Evolutionary conservation across 257 asterid genomes (phyloP).

Genomic region (Nicotiana obtusifolia): DNA sequence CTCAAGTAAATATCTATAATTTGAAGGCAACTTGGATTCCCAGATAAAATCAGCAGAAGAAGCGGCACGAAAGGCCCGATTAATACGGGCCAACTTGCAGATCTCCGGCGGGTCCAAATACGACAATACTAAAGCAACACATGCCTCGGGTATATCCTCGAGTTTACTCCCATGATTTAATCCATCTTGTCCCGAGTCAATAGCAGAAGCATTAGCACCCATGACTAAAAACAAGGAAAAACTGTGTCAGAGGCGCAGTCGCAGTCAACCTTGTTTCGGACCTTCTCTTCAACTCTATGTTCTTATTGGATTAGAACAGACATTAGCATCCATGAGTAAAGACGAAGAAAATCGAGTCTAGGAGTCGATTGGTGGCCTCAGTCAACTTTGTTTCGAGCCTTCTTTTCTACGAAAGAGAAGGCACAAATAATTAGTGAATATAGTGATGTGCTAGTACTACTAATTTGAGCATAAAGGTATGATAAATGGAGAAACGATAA

Average conservation of each 20-base stretch:
- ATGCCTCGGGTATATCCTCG: slow-evolving; percentile 80
- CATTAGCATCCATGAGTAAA: slow-evolving; percentile 52
- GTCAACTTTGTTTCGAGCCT: too few relatives aligned
- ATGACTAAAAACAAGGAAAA: slow-evolving; percentile 11
- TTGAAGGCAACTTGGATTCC: slow-evolving; percentile 64
- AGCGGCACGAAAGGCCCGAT: slow-evolving; percentile 63
- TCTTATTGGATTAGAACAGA: slow-evolving; percentile 20
- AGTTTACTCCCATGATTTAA: slow-evolving; percentile 24
- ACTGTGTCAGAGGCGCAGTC: neutral
- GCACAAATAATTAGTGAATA: too few relatives aligned
- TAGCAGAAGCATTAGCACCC: slow-evolving; percentile 61
- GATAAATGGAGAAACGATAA: neutral
- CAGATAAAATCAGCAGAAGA: slow-evolving; percentile 85
- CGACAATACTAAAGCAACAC: slow-evolving; percentile 64
- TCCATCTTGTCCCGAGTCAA: slow-evolving; percentile 14
- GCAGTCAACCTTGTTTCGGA: too few relatives aligned
- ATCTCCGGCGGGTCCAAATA: slow-evolving; percentile 73
- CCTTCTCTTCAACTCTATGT: too few relatives aligned
- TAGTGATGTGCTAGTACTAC: neutral
- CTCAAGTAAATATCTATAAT: slow-evolving; percentile 38
- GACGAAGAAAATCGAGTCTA: neutral
- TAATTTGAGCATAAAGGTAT: neutral
- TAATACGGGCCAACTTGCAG: slow-evolving; percentile 64
- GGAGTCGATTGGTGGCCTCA: neutral
- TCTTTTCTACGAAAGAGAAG: too few relatives aligned